Base-by-base conservation (phyloP, 768 basidiomycete species). In the Auricularia sp. region DNA sequence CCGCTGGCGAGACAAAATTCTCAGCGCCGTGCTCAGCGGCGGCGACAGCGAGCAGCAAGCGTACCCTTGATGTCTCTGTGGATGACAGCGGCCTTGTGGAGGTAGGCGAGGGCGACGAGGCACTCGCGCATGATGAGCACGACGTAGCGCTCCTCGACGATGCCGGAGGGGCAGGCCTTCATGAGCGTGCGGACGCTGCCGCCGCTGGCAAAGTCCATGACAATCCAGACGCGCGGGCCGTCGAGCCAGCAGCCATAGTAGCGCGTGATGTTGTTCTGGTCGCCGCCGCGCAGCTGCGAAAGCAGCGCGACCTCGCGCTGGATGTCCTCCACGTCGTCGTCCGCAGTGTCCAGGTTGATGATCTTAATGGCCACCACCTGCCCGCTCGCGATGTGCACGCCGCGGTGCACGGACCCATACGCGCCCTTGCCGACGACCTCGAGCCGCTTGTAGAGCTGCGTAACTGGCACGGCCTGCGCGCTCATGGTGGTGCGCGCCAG, bases 241-340 rank as follows among this genome's bases (percentile, higher is more conserved):
- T 96, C 90, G 72, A 97, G 83, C 76, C 91, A 88, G 77, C 93
- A 97, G n/a, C 93, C 96, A 75, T 87, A 97, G 78, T 99, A 99
- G 70, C 91, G 84, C 29, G 91, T 98, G 71, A 97, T 85, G 65
- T 81, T 80, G 72, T 95, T 95, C 35, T 91, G 87, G 0, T 90
- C 91, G 65, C 93, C 92, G 58, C 77, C 75, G 23, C 92, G 81
- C 36, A 98, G 83, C 72, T 96, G 93, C 56, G 89, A 87, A 21
- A 98, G 81, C 61, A 99, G 84, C 10, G 93, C 87, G 36, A 99
- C 93, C 75, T 98, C 97, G 66, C 91, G 88, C 76, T 98, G 96
- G 62, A 98, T 98, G 76, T 95, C 96, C 61, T 80, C 90, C 18
- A 97, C 93, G 73, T 99, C 97, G 74, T 99, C 96, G 74, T 95